Percentiles rank a stretch among this genome's conserved stretches.
phyloP scores from a whole-genome alignment of 345 rosid genomes.

The Lagerstroemia speciosa region DNA sequence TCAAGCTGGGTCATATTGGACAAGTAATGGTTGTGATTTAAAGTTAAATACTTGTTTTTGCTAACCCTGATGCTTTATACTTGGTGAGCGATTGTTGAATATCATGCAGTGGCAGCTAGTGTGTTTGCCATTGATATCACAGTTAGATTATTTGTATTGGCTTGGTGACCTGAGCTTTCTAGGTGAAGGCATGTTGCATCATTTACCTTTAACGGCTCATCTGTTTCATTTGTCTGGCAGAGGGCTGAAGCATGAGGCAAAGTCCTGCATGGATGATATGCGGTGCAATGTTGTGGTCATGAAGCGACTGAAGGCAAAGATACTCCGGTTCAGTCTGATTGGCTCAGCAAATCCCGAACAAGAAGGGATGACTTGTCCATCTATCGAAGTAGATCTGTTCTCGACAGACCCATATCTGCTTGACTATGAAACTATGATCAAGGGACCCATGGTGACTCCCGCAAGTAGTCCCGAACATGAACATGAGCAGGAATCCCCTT shows the following conservation, averaged over 20 bases:
- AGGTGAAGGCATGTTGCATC: background rate
- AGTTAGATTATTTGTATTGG: conserved; percentile 3
- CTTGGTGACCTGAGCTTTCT: background rate
- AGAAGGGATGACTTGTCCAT: conserved; percentile 24
- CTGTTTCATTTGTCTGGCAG: conserved; percentile 28
- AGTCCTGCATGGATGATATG: conserved; percentile 69
- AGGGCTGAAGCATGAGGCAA: conserved; percentile 70
- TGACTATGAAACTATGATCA: conserved; percentile 23
- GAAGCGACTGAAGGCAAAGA: conserved; percentile 75
- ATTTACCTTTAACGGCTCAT: background rate
- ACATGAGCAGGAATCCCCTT: conserved; percentile 27
- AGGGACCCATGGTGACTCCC: conserved; percentile 86
- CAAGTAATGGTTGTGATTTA: conserved; percentile 39
- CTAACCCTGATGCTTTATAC: background rate
- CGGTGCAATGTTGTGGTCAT: conserved; percentile 91
- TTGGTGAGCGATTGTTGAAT: background rate
- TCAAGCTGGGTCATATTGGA: conserved; percentile 94
- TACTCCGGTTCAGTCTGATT: conserved; percentile 79
- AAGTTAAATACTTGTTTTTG: background rate
- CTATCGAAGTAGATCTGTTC: conserved; percentile 25
- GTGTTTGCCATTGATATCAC: background rate
- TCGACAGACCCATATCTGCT: conserved; percentile 22
- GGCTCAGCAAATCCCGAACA: conserved; percentile 51
- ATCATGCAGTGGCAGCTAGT: background rate
- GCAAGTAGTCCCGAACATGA: conserved; percentile 87